Base-by-base conservation (phyloP, 2,329 filamentous ascomycete genomes). In the Biscogniauxia sp. region DNA sequence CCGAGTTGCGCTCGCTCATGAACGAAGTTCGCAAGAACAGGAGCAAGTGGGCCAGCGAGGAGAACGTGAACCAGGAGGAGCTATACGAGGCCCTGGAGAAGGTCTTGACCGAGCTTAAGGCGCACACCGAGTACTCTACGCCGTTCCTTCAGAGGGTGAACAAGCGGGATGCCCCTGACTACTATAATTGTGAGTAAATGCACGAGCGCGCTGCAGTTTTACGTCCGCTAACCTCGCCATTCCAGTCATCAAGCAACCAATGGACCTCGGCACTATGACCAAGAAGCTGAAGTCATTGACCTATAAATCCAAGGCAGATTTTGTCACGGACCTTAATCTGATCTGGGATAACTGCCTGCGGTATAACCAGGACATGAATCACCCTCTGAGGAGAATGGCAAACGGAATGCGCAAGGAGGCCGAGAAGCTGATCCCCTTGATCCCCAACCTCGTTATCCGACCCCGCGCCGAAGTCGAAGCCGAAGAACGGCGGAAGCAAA, bases 41-140 rank as follows among this genome's bases (percentile, higher is more conserved):
- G 70, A 98, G 94, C 77, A 99, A 99, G 78, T 99, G 95, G 95
- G 94, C 95, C 3, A 98, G 91, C 74, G 95, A 98, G 76, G 95
- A 99, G 69, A 95, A 96, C 68, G 90, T 99, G 63, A 94, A 95
- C 61, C 95, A 99, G 76, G 95, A 99, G 76, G 95, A 99, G 76
- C 83, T 99, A 5, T 99, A 99, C 74, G 95, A 99, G 78, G 92
- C 95, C 11, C 83, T 95, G 15, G 95, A 99, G 75, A 98, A 98
- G 79, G 95, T 99, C 56, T 82, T 99, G 71, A 96, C 93, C 72
- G 94, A 98, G 75, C 86, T 99, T 59, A 98, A 98, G 76, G 95
- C 95, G 41, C 93, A 96, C 79, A 97, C 93, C 1, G 95, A 99
- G 75, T 96, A 97, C 76, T 97, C 95, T 1, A 92, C 92, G n/a